Conservation (phyloP, 2,329 filamentous ascomycete species). For the Bipolaris bicolor region DNA sequence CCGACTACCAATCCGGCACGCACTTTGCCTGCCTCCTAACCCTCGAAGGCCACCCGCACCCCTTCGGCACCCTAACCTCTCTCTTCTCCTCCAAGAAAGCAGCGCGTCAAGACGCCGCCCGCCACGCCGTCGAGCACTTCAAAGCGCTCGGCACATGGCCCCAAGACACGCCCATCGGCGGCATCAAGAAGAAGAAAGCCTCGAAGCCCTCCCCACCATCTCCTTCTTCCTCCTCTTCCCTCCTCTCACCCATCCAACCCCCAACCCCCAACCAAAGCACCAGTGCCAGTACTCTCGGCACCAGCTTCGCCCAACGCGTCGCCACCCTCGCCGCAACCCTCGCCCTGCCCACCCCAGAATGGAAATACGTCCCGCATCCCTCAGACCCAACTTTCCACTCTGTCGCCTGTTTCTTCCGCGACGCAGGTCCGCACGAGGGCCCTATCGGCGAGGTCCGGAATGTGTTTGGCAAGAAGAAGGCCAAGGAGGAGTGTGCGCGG, state of each 20-base stretch:
- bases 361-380: slow-evolving; percentile 13
- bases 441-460: slow-evolving; percentile 52
- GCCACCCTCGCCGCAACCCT: slow-evolving; percentile 28
- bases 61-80: slow-evolving; percentile 46
- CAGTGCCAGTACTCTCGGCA: neutral
- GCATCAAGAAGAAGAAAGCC: slow-evolving; percentile 42
- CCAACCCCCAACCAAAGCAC: neutral
- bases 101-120: slow-evolving; percentile 51
- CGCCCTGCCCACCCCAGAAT: slow-evolving; percentile 33
- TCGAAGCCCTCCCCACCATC: neutral
- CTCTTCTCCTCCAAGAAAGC: slow-evolving; percentile 50
- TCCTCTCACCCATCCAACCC: neutral
- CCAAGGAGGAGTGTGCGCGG: slow-evolving; percentile 57
- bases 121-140: slow-evolving; percentile 51
- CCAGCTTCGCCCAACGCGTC: slow-evolving; percentile 23
- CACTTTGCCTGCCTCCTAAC: slow-evolving; percentile 41
- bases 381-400: slow-evolving; percentile 40
- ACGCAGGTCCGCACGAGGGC: slow-evolving; percentile 26
- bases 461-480: slow-evolving; percentile 57
- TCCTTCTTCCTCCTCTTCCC: neutral
- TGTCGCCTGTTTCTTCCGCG: slow-evolving; percentile 45
- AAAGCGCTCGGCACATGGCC: slow-evolving; percentile 45
- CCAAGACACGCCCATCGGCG: slow-evolving; percentile 26
- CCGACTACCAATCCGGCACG: slow-evolving; percentile 43
- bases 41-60: slow-evolving; percentile 26